phyloP scores from a whole-genome alignment of 257 asterid species.

The Solanum corneliomulleri region DNA sequence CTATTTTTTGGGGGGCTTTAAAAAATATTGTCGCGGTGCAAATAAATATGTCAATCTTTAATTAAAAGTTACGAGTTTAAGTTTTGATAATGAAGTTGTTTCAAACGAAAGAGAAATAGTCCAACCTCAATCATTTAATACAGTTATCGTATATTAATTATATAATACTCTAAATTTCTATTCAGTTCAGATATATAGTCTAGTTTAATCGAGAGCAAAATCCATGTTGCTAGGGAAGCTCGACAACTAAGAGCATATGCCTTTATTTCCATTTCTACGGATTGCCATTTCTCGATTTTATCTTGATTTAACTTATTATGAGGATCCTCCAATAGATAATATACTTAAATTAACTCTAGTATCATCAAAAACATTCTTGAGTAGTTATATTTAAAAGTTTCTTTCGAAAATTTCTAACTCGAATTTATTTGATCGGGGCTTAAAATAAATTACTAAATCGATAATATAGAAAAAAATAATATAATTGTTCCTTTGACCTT shows the following conservation, averaged over 20 bases:
- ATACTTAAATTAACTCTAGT: too few species aligned
- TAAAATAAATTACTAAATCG: neutral
- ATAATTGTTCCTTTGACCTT: neutral
- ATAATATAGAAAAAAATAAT: neutral
- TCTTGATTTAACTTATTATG: neutral
- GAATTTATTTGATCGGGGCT: accelerated
- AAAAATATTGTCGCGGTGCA: too few species aligned
- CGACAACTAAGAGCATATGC: neutral
- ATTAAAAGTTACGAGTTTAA: neutral
- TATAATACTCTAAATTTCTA: too few species aligned
- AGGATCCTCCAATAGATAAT: accelerated
- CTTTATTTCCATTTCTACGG: too few species aligned
- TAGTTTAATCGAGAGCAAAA: too few species aligned
- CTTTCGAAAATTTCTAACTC: accelerated
- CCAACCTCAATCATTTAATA: neutral
- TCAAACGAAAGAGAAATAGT: neutral
- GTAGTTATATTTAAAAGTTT: neutral
- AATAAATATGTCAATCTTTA: too few species aligned
- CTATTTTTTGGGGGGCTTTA: neutral
- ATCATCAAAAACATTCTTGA: neutral
- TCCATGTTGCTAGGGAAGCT: neutral
- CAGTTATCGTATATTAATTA: too few species aligned
- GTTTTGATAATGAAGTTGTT: neutral
- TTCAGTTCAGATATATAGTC: too few species aligned
- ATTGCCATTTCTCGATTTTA: accelerated